phyloP scores from a whole-genome alignment of 2,329 filamentous ascomycete genomes.

The Colletotrichum liaoningense region DNA sequence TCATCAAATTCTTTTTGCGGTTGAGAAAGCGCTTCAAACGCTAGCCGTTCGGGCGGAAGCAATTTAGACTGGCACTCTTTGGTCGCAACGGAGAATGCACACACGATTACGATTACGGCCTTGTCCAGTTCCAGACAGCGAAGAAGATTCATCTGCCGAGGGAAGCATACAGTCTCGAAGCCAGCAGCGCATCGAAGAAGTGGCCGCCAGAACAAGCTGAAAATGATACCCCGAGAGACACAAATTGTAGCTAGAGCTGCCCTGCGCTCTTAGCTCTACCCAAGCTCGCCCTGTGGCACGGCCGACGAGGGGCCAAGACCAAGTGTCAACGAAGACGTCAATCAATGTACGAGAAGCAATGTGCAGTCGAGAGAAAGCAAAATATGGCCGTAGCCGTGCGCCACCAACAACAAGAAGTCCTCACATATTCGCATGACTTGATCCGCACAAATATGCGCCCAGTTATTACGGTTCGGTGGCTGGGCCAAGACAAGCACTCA shows the following conservation, averaged over 20 bases:
- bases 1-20: background rate
- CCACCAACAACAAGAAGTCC: background rate
- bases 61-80: background rate
- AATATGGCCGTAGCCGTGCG: background rate
- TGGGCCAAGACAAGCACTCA: background rate
- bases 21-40: background rate
- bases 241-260: background rate
- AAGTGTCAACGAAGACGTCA: conserved; percentile 7
- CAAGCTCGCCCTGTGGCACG: background rate
- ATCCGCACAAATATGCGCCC: background rate
- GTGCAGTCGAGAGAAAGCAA: background rate
- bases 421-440: background rate
- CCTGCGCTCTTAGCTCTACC: conserved; percentile 3
- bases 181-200: background rate
- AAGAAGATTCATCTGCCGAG: background rate
- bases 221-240: conserved; percentile 10
- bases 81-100: background rate
- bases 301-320: background rate
- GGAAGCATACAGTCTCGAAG: background rate
- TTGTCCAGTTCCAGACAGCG: background rate
- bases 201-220: background rate
- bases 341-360: conserved; percentile 8
- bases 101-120: background rate
- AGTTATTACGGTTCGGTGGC: background rate
- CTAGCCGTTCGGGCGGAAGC: background rate